Evolutionary conservation across 176 grass and related monocot species (phyloP).

Genomic region (Triticum monococcum): DNA sequence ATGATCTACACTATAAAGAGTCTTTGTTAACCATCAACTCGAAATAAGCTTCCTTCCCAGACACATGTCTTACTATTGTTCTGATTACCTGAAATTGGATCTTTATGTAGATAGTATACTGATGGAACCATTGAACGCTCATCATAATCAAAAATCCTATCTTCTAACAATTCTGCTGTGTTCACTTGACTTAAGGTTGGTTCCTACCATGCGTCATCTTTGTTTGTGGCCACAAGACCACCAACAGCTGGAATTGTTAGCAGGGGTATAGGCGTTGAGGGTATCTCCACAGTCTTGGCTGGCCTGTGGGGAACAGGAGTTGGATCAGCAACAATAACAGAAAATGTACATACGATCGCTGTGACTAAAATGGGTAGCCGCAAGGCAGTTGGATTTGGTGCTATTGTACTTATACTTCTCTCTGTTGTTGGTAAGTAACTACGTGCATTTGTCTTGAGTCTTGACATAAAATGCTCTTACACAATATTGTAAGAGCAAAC

Average conservation of each 20-base stretch:
- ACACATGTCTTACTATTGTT: not conserved
- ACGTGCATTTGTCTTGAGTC: not conserved
- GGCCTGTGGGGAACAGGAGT: constrained; percentile 95
- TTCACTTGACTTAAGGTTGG: constrained; percentile 67
- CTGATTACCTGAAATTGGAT: constrained; percentile 3
- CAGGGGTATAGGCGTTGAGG: constrained; percentile 94
- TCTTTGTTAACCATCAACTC: constrained; percentile 25
- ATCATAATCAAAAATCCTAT: not conserved
- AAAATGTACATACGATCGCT: constrained; percentile 97
- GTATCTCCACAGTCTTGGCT: constrained; percentile 74
- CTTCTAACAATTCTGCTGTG: constrained; percentile 26
- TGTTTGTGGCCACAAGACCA: constrained; percentile 92
- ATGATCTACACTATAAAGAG: not conserved
- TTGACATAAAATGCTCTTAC: not conserved
- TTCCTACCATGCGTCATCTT: constrained; percentile 91
- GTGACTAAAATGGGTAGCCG: constrained; percentile 98
- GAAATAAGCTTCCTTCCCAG: constrained; percentile 1
- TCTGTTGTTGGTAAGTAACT: constrained; percentile 78
- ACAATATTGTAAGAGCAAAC: not conserved
- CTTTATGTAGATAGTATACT: not conserved
- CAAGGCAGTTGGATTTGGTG: constrained; percentile 86
- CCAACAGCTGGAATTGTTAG: constrained; percentile 89
- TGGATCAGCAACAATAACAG: constrained; percentile 83
- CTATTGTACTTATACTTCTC: constrained; percentile 72
- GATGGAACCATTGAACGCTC: constrained; percentile 6